Conservation (phyloP, 2,329 filamentous ascomycete species). For the Didymella glomerata region DNA sequence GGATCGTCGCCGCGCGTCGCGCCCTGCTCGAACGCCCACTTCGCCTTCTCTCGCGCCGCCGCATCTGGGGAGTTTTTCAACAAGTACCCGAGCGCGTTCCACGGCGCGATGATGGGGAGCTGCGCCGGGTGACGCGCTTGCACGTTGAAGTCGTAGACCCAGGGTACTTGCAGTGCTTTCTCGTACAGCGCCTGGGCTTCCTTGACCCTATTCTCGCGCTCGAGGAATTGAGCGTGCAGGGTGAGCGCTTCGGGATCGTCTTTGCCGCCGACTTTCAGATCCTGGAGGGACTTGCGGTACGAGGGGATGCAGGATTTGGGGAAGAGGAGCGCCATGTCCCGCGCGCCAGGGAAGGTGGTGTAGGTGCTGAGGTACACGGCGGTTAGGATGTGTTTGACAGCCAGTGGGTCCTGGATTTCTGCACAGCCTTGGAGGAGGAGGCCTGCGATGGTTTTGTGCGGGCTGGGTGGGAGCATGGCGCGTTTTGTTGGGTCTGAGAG, state of each 20-base stretch:
- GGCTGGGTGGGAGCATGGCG: slow-evolving; percentile 36
- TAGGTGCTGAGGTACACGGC: slow-evolving; percentile 32
- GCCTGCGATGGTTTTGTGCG: slow-evolving; percentile 30
- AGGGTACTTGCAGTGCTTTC: slow-evolving; percentile 28
- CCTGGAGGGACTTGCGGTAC: slow-evolving; percentile 30
- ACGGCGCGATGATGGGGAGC: slow-evolving; percentile 40
- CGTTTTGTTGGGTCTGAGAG: slow-evolving; percentile 28
- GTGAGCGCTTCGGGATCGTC: slow-evolving; percentile 40
- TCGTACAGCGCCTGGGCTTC: slow-evolving; percentile 36
- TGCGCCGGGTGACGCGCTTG: slow-evolving; percentile 34
- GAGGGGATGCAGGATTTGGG: slow-evolving; percentile 29
- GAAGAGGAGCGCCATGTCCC: slow-evolving; percentile 31
- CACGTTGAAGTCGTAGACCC: slow-evolving; percentile 26
- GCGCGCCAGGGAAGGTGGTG: slow-evolving; percentile 18
- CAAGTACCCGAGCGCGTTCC: slow-evolving; percentile 44
- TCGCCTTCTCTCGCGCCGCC: slow-evolving; percentile 31
- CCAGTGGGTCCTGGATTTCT: slow-evolving; percentile 37
- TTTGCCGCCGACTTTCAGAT: slow-evolving; percentile 26
- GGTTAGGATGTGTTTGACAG: slow-evolving; percentile 42
- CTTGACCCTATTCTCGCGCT: slow-evolving; percentile 34
- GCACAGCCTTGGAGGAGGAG: slow-evolving; percentile 42
- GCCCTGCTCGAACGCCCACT: slow-evolving; percentile 48
- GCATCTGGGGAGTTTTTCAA: slow-evolving; percentile 29
- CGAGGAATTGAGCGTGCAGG: slow-evolving; percentile 42
- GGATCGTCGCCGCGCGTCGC: slow-evolving; percentile 55